Base-by-base conservation (phyloP, 2,329 filamentous ascomycete species). In the Colletotrichum sp. region DNA sequence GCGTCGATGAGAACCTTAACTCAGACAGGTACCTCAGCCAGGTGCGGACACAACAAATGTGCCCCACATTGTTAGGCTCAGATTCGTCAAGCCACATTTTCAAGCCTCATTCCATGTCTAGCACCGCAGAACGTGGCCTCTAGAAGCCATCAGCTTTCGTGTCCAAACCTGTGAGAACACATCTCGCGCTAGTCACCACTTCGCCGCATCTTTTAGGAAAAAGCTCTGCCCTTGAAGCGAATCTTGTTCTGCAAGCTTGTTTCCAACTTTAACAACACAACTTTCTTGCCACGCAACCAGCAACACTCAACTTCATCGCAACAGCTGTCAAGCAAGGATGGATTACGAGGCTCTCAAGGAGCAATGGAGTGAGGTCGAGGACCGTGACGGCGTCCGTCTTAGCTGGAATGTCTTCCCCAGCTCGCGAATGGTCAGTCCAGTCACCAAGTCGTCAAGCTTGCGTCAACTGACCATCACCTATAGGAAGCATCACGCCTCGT, bases 391-490 rank as follows among this genome's bases (percentile, higher is more conserved):
- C 77, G 92, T 99, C 82, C 93, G 97, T 78, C 90, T 99, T 79
- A 98, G 96, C 87, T 99, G 97, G 97, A 99, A 99, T 85, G 98
- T 98, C 77, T 98, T 99, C 83, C 97, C 97, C 66, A 98, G 96
- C 89, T 96, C 96, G 83, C 95, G 97, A 85, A 98, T 99, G 96
- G 96, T 95, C 72, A 77, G 71, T 72, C 44, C 44, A 26, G 49
- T 26, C 12, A 36, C 34, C 15, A 16, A 13, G n/a, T n/a, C 16
- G 16, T 62, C 59, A 13, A 8, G 12, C n/a, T 36, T 26, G 12
- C 5, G 15, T 10, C 32, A 28, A 21, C 30, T 57, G 8, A 36
- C 49, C 5, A 26, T 18, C 16, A 59, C 21, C 72, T 9, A 10
- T 81, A 98, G 95, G 96, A 98, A 93, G 96, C 96, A 72, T 98